Base-by-base conservation (phyloP, 805 yeast genomes). In the Starmerella apicola region DNA sequence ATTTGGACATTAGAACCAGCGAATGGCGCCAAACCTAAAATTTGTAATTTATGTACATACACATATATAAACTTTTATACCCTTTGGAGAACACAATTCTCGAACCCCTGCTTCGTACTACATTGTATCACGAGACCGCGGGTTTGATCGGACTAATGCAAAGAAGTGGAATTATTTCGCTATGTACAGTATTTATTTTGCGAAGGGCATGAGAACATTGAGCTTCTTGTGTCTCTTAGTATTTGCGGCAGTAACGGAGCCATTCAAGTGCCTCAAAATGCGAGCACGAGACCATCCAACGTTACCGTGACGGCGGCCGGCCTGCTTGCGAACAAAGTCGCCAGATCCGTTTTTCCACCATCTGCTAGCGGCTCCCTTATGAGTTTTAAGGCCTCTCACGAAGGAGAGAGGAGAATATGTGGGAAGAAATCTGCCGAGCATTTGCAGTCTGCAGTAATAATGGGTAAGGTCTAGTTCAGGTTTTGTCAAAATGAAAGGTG, bases 241-340 rank as follows among this genome's bases (percentile, higher is more conserved):
- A 58, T 58, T 23, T 62, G 67, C 29, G 76, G 82, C 50, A 62
- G 56, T 6, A 68, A 72, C 50, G 68, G 78, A 23, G 74, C 79
- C 49, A 71, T 60, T 79, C 66, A 51, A 68, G 69, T 44, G 72
- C 65, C 53, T 80, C 61, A 58, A 20, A 71, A 57, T 46, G 18
- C 56, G 66, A 37, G 76, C 68, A 30, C 72, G 64, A 24, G 85
- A 70, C 79, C 91, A 86, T 18, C 94, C 86, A 1, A 85, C 82
- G 55, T 86, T 86, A 37, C 96, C 95, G 58, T 86, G 96, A 50
- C 81, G 80, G 64, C 94, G 74, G 9, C 95, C 94, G 17, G 93
- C 80, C 51, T 76, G 74, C 46, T 70, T 86, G 72, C 83, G 65
- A 51, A 76, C 71, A 61, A 67, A 70, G 17, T 66, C 78, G n/a